Evolutionary conservation across 805 yeast genomes (phyloP).

Genomic region (Metschnikowia proteae): DNA sequence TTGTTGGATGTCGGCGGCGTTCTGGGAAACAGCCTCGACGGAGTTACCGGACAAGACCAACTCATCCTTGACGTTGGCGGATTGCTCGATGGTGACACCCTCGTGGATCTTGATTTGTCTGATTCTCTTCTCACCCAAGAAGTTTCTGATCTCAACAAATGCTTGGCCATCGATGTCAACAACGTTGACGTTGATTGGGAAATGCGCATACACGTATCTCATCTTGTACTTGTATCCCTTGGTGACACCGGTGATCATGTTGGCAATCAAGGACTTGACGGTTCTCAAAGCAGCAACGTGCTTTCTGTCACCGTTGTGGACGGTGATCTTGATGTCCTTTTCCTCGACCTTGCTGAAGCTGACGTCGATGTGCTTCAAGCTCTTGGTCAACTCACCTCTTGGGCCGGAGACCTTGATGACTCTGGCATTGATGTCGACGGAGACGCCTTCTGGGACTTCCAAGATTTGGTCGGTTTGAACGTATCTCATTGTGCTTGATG

Average conservation of each 20-base stretch:
- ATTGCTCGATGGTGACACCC: constrained; percentile 84
- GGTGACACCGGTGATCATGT: constrained; percentile 98
- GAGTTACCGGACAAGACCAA: constrained; percentile 91
- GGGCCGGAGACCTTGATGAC: constrained; percentile 89
- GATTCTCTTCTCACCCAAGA: constrained; percentile 98
- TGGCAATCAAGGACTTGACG: constrained; percentile 89
- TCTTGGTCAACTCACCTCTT: constrained; percentile 90
- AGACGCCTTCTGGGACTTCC: constrained; percentile 88
- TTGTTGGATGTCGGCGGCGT: constrained; percentile 98
- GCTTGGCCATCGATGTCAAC: constrained; percentile 70
- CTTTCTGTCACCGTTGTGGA: constrained; percentile 99
- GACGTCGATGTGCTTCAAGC: constrained; percentile 91
- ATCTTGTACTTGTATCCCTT: constrained; percentile 99
- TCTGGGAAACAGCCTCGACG: constrained; percentile 94
- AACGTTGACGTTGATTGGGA: constrained; percentile 98
- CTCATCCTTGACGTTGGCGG: constrained; percentile 90
- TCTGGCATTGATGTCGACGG: constrained; percentile 90
- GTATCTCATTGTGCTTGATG: constrained; percentile 57
- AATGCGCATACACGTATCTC: constrained; percentile 99
- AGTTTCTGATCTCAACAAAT: constrained; percentile 95
- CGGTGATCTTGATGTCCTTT: constrained; percentile 79
- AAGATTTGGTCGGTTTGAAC: constrained; percentile 81
- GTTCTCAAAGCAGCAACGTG: constrained; percentile 99
- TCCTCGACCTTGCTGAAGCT: constrained; percentile 78
- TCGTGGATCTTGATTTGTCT: constrained; percentile 82